A percentile compares a stretch with the other conserved stretches of the same genome.
Conservation (phyloP, 495 filamentous ascomycete genomes). For the Talaromyces trachyspermus region DNA sequence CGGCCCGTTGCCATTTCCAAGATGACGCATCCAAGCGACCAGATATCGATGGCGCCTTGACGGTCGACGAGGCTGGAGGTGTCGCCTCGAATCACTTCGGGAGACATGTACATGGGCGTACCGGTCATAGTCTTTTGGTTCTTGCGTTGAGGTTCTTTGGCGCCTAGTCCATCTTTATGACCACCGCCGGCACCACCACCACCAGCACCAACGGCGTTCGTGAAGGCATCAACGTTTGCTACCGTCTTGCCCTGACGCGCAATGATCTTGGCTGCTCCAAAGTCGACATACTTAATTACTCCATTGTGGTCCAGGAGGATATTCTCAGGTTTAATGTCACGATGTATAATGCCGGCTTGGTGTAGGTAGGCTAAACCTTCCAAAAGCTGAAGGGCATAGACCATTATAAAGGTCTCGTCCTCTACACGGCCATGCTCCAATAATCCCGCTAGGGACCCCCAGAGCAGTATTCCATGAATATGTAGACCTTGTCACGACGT, state of each 20-base stretch:
- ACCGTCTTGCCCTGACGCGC: conserved; percentile 88
- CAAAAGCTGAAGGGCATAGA: conserved; percentile 91
- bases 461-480: conserved; percentile 99
- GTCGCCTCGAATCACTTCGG: conserved; percentile 90
- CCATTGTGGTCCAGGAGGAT: conserved; percentile 96
- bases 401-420: conserved; percentile 96
- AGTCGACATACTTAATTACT: conserved; percentile 98
- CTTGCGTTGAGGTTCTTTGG: conserved; percentile 40
- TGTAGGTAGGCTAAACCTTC: conserved; percentile 95
- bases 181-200: too few relatives aligned
- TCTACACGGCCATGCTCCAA: conserved; percentile 95
- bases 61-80: conserved; percentile 42
- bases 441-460: conserved; percentile 87
- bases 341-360: conserved; percentile 81
- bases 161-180: conserved; percentile 21
- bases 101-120: conserved; percentile 99
- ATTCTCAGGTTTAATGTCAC: conserved; percentile 98
- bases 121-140: conserved; percentile 90
- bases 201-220: conserved; percentile 26
- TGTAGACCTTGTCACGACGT: conserved; percentile 96
- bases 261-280: conserved; percentile 95
- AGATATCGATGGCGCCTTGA: conserved; percentile 92
- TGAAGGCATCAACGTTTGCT: conserved; percentile 49
- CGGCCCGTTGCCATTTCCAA: conserved; percentile 96
- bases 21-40: conserved; percentile 95